Conservation (phyloP, 208 protist genomes). For the Vickermania ingenoplastis region DNA sequence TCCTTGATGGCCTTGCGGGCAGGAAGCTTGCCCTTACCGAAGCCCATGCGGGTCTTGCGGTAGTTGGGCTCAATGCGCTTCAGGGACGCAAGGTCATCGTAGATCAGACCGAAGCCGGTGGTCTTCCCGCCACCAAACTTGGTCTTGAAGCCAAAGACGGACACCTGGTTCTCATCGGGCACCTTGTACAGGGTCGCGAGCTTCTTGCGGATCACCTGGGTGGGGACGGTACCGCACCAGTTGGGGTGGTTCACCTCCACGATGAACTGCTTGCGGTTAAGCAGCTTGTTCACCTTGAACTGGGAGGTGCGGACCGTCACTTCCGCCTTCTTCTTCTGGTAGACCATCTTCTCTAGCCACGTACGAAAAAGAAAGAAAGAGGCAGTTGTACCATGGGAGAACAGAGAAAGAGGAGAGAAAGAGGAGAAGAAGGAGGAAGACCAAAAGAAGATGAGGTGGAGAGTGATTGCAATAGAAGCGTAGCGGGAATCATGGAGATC, state of each 20-base stretch:
- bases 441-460: too few species aligned
- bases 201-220: slow-evolving; percentile 91
- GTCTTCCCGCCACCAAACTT: slow-evolving; percentile 98
- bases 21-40: slow-evolving; percentile 79
- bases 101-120: slow-evolving; percentile 99
- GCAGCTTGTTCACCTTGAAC: slow-evolving; percentile 99
- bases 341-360: slow-evolving; percentile 48
- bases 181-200: slow-evolving; percentile 98
- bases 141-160: slow-evolving; percentile 97
- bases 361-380: slow-evolving; percentile 3
- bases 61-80: slow-evolving; percentile 98
- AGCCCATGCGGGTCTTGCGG: slow-evolving; percentile 92
- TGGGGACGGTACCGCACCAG: slow-evolving; percentile 90
- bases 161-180: slow-evolving; percentile 90
- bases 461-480: too few species aligned
- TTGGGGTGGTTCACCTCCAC: slow-evolving; percentile 83
- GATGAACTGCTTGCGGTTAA: slow-evolving; percentile 99
- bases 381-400: too few species aligned
- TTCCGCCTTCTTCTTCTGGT: slow-evolving; percentile 90
- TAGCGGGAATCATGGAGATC: too few species aligned
- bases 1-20: slow-evolving; percentile 98
- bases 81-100: slow-evolving; percentile 92
- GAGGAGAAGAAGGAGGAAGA: too few species aligned
- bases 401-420: too few species aligned
- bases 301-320: slow-evolving; percentile 93